Evolutionary conservation across 2,329 filamentous ascomycete species (phyloP).

Genomic region (Diaporthe amygdali): DNA sequence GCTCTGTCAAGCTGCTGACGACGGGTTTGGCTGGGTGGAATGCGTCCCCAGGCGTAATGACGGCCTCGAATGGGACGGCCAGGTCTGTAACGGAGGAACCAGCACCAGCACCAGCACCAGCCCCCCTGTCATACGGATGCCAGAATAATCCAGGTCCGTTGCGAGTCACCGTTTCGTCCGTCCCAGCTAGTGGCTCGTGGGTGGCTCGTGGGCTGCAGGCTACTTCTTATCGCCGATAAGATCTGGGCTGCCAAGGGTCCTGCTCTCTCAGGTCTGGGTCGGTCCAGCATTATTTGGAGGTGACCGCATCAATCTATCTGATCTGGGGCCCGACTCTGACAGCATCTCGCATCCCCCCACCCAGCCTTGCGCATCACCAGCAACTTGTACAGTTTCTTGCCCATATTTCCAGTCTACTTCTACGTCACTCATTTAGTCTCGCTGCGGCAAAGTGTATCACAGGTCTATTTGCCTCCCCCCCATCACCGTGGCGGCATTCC

Average conservation of each 20-base stretch:
- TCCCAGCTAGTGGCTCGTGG: not conserved
- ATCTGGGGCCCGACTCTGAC: not conserved
- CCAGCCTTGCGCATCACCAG: not conserved
- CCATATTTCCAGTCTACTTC: not conserved
- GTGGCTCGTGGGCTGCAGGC: not conserved
- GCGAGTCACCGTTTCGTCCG: not conserved
- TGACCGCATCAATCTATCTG: not conserved
- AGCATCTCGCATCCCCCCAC: constrained; percentile 8
- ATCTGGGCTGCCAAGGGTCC: not conserved
- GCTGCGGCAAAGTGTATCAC: not conserved
- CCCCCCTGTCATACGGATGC: not conserved
- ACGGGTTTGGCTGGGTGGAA: constrained; percentile 3
- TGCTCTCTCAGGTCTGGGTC: too few species aligned
- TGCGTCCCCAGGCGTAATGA: too few species aligned
- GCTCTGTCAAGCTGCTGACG: constrained; percentile 22
- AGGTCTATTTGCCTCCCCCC: not conserved
- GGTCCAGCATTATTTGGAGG: not conserved
- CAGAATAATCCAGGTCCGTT: constrained; percentile 1
- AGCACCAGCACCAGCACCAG: too few species aligned
- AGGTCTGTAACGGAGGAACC: not conserved
- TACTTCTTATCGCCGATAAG: not conserved
- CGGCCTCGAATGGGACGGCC: constrained; percentile 12
- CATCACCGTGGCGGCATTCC: not conserved
- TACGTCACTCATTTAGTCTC: not conserved
- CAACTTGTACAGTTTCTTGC: not conserved